Base-by-base conservation (phyloP, 1,284 basidiomycete species). In the Pseudozyma hubeiensis region DNA sequence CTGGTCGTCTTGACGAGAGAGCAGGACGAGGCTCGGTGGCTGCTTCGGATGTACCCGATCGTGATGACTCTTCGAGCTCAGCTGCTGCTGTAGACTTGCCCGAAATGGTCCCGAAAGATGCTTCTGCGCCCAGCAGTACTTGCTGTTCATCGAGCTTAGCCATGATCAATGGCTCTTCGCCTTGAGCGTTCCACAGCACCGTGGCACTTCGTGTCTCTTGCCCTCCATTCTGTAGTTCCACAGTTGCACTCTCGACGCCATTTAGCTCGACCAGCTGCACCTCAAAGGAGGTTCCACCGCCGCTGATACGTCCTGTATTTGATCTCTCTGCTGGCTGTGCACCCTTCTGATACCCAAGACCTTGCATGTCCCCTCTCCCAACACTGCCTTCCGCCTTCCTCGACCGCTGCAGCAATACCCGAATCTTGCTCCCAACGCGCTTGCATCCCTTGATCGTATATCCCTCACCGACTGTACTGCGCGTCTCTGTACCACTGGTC, bases 1-100 rank as follows among this genome's bases (percentile, higher is more conserved):
- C 55, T 40, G 48, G 33, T 6, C 64, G 66, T 39, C 63, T 48
- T 41, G 53, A 43, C 29, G 51, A 5, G 62, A 17, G 24, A 9
- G 5, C 46, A 3, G n/a, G 29, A 5, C 7, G 35, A 14, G 13
- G 48, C n/a, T 13, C 49, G 8, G 34, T 7, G 29, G 89, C 35
- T 37, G 35, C 14, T 37, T 37, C 35, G 35, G 35, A 24, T 24
- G 24, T 24, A 24, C 24, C 24, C 24, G 24, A 24, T 24, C 24
- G 24, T 24, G 8, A 37, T 37, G 35, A 89, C 64, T 56, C 34
- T 33, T 30, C 40, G 46, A 34, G n/a, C n/a, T n/a, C n/a, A n/a
- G n/a, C 40, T 30, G 8, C 45, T 41, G 33, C n/a, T 35, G 24
- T 16, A 3, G 17, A 14, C 10, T 24, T 24, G 11, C 1, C 29